Evolutionary conservation across 352 stramenopile species (phyloP).

Genomic region (Aphanomyces euteiches): DNA sequence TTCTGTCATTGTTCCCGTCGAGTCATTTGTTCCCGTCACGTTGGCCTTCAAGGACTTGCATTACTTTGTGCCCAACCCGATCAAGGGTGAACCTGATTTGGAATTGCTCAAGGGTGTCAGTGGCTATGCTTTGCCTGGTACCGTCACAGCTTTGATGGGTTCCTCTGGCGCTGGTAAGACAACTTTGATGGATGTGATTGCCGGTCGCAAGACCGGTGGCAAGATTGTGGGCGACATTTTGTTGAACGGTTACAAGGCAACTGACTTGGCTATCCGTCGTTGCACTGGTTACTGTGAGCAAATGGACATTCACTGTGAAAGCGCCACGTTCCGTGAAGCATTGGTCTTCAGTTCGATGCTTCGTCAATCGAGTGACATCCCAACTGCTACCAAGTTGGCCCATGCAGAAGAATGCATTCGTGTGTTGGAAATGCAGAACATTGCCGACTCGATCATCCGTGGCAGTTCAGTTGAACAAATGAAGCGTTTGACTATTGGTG

Average conservation of each 20-base stretch:
- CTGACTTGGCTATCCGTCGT: slow-evolving; percentile 48
- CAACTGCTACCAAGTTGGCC: slow-evolving; percentile 40
- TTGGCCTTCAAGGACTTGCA: slow-evolving; percentile 54
- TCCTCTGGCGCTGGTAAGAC: slow-evolving; percentile 86
- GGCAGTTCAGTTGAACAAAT: slow-evolving; percentile 54
- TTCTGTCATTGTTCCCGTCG: background rate
- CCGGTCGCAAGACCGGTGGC: slow-evolving; percentile 86
- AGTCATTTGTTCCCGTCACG: slow-evolving; percentile 37
- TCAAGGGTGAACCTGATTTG: slow-evolving; percentile 31
- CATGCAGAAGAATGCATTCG: slow-evolving; percentile 51
- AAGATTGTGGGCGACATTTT: slow-evolving; percentile 69
- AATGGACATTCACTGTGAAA: slow-evolving; percentile 88
- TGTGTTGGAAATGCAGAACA: slow-evolving; percentile 45
- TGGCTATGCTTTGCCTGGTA: slow-evolving; percentile 51
- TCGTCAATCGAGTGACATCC: slow-evolving; percentile 42
- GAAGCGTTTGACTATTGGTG: slow-evolving; percentile 73
- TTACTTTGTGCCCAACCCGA: slow-evolving; percentile 54
- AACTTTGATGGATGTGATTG: slow-evolving; percentile 93
- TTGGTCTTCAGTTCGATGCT: slow-evolving; percentile 88
- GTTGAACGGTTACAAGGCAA: slow-evolving; percentile 47
- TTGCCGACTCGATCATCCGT: slow-evolving; percentile 57
- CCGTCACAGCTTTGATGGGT: slow-evolving; percentile 73
- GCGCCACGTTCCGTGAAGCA: slow-evolving; percentile 83
- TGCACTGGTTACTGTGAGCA: slow-evolving; percentile 69
- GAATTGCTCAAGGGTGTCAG: slow-evolving; percentile 45